phyloP scores from a whole-genome alignment of 805 yeast species.

The Brettanomyces custersianus region DNA sequence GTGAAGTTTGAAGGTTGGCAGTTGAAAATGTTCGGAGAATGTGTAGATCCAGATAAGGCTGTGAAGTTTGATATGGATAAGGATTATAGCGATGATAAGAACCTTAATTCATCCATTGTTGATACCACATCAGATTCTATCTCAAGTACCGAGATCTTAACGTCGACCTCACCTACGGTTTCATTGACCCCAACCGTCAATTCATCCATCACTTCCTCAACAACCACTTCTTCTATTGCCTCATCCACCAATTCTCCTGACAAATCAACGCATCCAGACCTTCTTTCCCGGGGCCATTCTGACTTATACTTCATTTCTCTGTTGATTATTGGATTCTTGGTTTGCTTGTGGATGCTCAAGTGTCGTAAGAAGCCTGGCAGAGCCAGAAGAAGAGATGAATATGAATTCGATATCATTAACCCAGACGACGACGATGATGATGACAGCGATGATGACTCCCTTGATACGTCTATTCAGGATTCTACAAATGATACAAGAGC shows the following conservation, averaged over 20 bases:
- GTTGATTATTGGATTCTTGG: slow-evolving; percentile 48
- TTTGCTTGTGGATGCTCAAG: slow-evolving; percentile 34
- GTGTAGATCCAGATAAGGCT: slow-evolving; percentile 55
- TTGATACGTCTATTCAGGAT: neutral
- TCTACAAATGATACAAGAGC: neutral
- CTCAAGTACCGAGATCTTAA: slow-evolving; percentile 7
- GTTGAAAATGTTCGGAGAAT: slow-evolving; percentile 74
- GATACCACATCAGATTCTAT: slow-evolving; percentile 6
- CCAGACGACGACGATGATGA: slow-evolving; percentile 39
- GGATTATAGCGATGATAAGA: slow-evolving; percentile 29
- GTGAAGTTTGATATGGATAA: slow-evolving; percentile 41
- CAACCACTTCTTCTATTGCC: neutral
- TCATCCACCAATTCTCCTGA: neutral
- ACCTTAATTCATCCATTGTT: neutral
- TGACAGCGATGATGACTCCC: slow-evolving; percentile 3
- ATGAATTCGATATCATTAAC: slow-evolving; percentile 70
- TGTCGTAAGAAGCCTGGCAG: slow-evolving; percentile 28
- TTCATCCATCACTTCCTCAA: neutral
- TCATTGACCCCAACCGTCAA: neutral
- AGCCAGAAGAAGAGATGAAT: slow-evolving; percentile 55
- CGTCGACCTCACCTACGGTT: slow-evolving; percentile 2
- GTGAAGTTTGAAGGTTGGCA: slow-evolving; percentile 59
- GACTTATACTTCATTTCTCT: slow-evolving; percentile 39
- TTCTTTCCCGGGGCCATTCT: slow-evolving; percentile 4
- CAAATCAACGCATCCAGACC: neutral